Base-by-base conservation (phyloP, 2,329 filamentous ascomycete genomes). In the Aspergillus tanneri region DNA sequence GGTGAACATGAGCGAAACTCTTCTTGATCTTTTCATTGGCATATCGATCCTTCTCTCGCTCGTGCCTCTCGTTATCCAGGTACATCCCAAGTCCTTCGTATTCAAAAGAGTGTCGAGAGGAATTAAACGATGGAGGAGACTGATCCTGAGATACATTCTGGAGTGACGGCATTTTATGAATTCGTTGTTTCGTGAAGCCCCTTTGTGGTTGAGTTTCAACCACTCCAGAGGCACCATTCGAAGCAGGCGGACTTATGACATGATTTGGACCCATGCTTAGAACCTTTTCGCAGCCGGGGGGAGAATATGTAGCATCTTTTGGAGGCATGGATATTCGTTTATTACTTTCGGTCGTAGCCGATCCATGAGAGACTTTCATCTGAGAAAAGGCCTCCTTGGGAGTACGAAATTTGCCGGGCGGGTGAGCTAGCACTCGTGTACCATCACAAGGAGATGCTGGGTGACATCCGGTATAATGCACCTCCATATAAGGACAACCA, bases 51-150 rank as follows among this genome's bases (percentile, higher is more conserved):
- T 55, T 61, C 40, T 56, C 58, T 46, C 54, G 52, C 16, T 56
- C 55, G 36, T 68, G 65, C 8, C 57, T 58, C 23, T 68, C 63
- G 18, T 63, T 50, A 32, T 58, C 67, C 24, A 67, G 62, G 54
- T 75, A 73, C 37, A 83, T 82, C 14, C 79, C 79, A 43, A 83
- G 63, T 8, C 79, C 80, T 48, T 81, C 78, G 52, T 81, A 78
- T 54, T 83, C 80, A 11, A 75, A 72, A 5, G 75, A 74, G 3
- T 79, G 76, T 24, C 78, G 75, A 24, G 78, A 80, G 19, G 82
- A 67, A 58, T 83, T 79, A 45, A 82, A 72, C 16, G 74, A 73
- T 37, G 70, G 68, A 44, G 72, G 69, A 24, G 72, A 68, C 55
- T 77, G 77, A 50, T 76, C 72, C 37, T 70, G 69, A 16, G 77